Percentiles rank a stretch among this genome's conserved stretches.
Evolutionary conservation across 345 rosid species (phyloP).

Genomic region (Gossypium raimondii): DNA sequence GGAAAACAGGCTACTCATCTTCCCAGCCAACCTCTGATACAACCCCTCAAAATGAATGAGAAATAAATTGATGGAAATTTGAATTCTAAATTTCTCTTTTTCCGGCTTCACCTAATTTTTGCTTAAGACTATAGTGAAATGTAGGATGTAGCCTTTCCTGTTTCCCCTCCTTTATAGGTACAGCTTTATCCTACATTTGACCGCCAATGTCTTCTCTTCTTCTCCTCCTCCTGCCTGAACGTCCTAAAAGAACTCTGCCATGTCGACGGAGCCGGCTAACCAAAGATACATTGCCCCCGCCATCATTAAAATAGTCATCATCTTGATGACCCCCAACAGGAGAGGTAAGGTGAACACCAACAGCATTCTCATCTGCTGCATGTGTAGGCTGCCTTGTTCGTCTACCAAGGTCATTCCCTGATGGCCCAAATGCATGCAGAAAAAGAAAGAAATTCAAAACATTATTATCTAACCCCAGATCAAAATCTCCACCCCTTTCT

Average conservation of each 20-base stretch:
- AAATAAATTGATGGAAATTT: slow-evolving; percentile 16
- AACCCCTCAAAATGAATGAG: slow-evolving; percentile 10
- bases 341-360: slow-evolving; percentile 22
- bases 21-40: not conserved
- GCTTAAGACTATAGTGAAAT: slow-evolving; percentile 17
- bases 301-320: slow-evolving; percentile 30
- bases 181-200: slow-evolving; percentile 17
- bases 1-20: not conserved
- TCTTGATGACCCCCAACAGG: slow-evolving; percentile 38
- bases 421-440: slow-evolving; percentile 70
- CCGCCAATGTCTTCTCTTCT: slow-evolving; percentile 45
- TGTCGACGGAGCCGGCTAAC: slow-evolving; percentile 64
- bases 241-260: slow-evolving; percentile 54
- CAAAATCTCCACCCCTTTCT: slow-evolving; percentile 37
- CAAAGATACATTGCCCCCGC: slow-evolving; percentile 43
- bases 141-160: slow-evolving; percentile 10
- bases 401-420: slow-evolving; percentile 50
- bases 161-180: slow-evolving; percentile 4
- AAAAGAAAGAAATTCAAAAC: slow-evolving; percentile 63
- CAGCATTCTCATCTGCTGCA: slow-evolving; percentile 32
- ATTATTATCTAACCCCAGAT: slow-evolving; percentile 52
- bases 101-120: slow-evolving; percentile 11
- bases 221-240: slow-evolving; percentile 76
- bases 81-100: slow-evolving; percentile 3
- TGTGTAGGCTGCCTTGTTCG: slow-evolving; percentile 36